A percentile compares a stretch with the other conserved stretches of the same genome.
Evolutionary conservation across 2,329 filamentous ascomycete genomes (phyloP).

Genomic region (Blastomyces parvus): DNA sequence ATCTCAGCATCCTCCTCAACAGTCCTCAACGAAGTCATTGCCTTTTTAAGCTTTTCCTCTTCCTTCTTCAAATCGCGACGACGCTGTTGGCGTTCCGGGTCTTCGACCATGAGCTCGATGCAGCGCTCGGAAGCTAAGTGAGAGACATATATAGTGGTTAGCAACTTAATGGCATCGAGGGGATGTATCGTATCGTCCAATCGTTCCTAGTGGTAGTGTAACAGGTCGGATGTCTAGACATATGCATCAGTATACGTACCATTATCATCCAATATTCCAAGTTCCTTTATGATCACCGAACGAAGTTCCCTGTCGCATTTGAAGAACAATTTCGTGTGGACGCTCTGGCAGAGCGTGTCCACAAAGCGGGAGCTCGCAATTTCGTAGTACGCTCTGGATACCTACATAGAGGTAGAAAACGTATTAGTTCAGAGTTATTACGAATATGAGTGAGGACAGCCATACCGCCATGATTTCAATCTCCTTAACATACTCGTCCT

Average conservation of each 20-base stretch:
- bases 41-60: constrained; percentile 27
- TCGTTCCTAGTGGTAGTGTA: background rate
- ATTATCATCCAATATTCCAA: constrained; percentile 25
- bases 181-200: background rate
- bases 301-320: constrained; percentile 29
- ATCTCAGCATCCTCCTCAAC: constrained; percentile 10
- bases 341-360: constrained; percentile 31
- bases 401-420: constrained; percentile 17
- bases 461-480: constrained; percentile 35
- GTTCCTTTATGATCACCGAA: constrained; percentile 21
- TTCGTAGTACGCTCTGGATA: constrained; percentile 31
- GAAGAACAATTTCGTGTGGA: constrained; percentile 28
- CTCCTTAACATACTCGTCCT: constrained; percentile 30
- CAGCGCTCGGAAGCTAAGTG: constrained; percentile 27
- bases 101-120: constrained; percentile 30
- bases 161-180: background rate
- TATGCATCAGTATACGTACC: constrained; percentile 19
- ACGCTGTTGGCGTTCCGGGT: constrained; percentile 27
- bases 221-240: background rate
- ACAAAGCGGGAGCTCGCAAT: constrained; percentile 32
- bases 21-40: constrained; percentile 22
- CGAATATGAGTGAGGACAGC: background rate
- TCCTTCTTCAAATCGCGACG: constrained; percentile 25
- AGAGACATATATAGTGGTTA: background rate
- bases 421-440: constrained; percentile 9